Evolutionary conservation across 2,329 filamentous ascomycete genomes (phyloP).

Genomic region (Pseudocercospora pini-densiflorae): DNA sequence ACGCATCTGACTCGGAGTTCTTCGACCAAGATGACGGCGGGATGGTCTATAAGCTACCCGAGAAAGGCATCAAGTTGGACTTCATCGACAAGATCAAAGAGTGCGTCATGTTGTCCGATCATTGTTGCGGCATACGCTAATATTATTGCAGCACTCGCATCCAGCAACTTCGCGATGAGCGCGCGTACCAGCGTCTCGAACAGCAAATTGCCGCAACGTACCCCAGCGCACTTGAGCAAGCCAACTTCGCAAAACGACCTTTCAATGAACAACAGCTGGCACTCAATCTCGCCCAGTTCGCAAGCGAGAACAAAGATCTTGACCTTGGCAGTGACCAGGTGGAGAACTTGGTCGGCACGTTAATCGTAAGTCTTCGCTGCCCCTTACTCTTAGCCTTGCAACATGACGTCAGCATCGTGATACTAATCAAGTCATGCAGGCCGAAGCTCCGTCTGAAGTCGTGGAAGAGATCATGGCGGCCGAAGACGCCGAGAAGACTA

Average conservation of each 20-base stretch:
- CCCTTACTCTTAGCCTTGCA: constrained; percentile 24
- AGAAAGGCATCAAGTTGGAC: constrained; percentile 54
- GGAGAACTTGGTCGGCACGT: constrained; percentile 59
- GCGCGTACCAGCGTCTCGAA: constrained; percentile 25
- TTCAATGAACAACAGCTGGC: constrained; percentile 69
- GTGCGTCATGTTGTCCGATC: constrained; percentile 33
- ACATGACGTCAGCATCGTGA: constrained; percentile 31
- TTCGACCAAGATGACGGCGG: constrained; percentile 45
- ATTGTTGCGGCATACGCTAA: constrained; percentile 15
- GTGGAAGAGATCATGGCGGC: constrained; percentile 44
- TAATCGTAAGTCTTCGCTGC: constrained; percentile 61
- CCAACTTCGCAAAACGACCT: constrained; percentile 50
- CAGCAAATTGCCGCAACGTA: constrained; percentile 7
- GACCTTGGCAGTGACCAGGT: constrained; percentile 53
- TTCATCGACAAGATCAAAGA: constrained; percentile 67
- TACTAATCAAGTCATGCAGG: constrained; percentile 40
- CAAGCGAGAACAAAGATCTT: constrained; percentile 55
- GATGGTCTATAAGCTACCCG: constrained; percentile 50
- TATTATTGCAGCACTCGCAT: constrained; percentile 27
- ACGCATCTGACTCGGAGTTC: constrained; percentile 52
- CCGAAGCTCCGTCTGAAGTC: constrained; percentile 50
- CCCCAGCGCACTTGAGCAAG: constrained; percentile 33
- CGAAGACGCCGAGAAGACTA: constrained; percentile 33
- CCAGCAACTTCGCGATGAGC: constrained; percentile 31
- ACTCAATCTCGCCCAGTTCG: constrained; percentile 65